These are phyloP conservation scores for Neonectria punicea DNA, from an alignment of 2,329 filamentous ascomycete genomes.

Conservation along the genomic window DNA sequence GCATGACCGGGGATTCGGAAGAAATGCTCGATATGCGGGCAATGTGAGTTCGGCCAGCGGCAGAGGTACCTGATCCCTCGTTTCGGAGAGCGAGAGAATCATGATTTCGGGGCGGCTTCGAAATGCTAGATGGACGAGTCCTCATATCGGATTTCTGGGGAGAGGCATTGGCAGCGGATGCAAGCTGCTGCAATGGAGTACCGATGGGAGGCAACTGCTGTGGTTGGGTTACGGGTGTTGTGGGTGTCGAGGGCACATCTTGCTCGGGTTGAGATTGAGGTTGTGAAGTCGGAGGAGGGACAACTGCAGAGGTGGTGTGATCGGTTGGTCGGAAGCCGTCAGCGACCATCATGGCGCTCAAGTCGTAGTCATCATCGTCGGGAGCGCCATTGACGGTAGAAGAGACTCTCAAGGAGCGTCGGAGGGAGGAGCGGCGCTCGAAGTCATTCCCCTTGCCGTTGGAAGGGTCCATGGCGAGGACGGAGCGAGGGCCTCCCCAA, in stretches of 20 bases:
- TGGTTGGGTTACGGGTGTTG: slow-evolving; percentile 5
- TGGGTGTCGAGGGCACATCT: slow-evolving; percentile 14
- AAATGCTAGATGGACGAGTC: slow-evolving; percentile 63
- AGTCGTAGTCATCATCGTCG: slow-evolving; percentile 59
- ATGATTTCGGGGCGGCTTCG: slow-evolving; percentile 61
- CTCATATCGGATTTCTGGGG: slow-evolving; percentile 34
- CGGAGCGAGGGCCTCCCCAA: slow-evolving; percentile 33
- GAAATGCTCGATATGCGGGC: slow-evolving; percentile 46
- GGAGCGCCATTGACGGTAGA: slow-evolving; percentile 44
- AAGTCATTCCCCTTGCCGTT: slow-evolving; percentile 51
- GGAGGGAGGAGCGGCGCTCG: slow-evolving; percentile 56
- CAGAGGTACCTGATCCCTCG: slow-evolving; percentile 54
- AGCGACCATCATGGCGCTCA: slow-evolving; percentile 62
- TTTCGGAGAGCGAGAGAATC: slow-evolving; percentile 64
- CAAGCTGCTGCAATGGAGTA: slow-evolving; percentile 26
- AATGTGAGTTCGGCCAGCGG: slow-evolving; percentile 27
- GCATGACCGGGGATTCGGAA: slow-evolving; percentile 52
- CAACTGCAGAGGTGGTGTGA: slow-evolving; percentile 22
- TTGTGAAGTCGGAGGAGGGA: slow-evolving; percentile 31
- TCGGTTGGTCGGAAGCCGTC: slow-evolving; percentile 62
- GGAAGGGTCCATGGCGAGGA: slow-evolving; percentile 53
- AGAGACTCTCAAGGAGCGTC: slow-evolving; percentile 54
- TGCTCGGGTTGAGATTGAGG: slow-evolving; percentile 27
- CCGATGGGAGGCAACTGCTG: slow-evolving; percentile 21
- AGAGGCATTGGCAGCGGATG: slow-evolving; percentile 30